Percentiles rank a stretch among this genome's conserved stretches.
Evolutionary conservation across 768 basidiomycete species (phyloP).

Genomic region (Daedaleopsis sinensis): DNA sequence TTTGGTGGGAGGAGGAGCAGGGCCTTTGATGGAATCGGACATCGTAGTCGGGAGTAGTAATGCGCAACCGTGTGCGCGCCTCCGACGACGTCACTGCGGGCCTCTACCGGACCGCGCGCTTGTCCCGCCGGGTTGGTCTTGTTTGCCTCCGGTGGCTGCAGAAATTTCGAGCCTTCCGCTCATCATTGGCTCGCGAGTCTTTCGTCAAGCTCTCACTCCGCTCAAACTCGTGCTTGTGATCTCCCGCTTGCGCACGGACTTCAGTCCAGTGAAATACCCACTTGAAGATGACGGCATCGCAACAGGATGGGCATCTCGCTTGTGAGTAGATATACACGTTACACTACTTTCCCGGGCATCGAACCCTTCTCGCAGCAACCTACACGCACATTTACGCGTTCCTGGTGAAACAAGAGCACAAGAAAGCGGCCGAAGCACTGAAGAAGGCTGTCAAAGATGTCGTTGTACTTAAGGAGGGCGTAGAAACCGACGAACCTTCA

Average conservation of each 20-base stretch:
- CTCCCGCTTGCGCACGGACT: not conserved
- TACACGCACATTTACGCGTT: constrained; percentile 81
- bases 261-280: not conserved
- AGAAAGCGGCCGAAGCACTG: constrained; percentile 71
- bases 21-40: constrained; percentile 71
- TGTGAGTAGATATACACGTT: constrained; percentile 3
- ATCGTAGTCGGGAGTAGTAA: constrained; percentile 22
- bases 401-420: constrained; percentile 63
- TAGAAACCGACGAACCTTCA: constrained; percentile 49
- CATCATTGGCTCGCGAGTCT: constrained; percentile 8
- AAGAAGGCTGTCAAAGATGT: constrained; percentile 72
- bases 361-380: constrained; percentile 48
- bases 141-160: constrained; percentile 18
- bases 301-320: constrained; percentile 17
- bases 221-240: not conserved
- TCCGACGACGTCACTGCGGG: not conserved
- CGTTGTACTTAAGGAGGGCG: constrained; percentile 60
- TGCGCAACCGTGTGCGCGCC: not conserved
- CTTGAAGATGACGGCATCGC: constrained; percentile 12
- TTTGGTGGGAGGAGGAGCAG: constrained; percentile 55
- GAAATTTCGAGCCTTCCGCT: constrained; percentile 18
- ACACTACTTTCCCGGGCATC: not conserved
- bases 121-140: not conserved
- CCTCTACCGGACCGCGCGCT: not conserved
- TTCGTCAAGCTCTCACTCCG: not conserved